Evolutionary conservation across 352 stramenopile genomes (phyloP), one percentile per base, ranked within the genome.

Genomic region (Globisporangium rhizosaccharum): DNA sequence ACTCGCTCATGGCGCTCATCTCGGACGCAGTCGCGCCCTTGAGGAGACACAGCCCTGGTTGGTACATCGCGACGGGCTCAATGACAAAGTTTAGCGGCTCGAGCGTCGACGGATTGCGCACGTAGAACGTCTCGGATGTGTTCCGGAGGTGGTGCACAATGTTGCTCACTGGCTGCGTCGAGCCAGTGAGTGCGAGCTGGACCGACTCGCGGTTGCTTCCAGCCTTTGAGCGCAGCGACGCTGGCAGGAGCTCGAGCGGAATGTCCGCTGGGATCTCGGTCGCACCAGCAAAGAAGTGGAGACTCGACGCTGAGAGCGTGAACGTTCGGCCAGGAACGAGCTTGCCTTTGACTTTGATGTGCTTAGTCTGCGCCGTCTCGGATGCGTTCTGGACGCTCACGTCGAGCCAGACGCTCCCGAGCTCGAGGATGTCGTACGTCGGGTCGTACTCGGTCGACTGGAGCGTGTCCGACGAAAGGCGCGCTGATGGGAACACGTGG

Each of bases 301-400:
- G 59, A 48, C 67, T 89, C 7, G 82, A 88, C 11, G 80, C 73
- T 20, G 86, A 96, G n/a, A 94, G 49, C 15, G 79, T 67, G 57
- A 96, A 93, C 18, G 86, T 93, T 61, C 82, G 81, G 41, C 86
- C 86, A n/a, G 84, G 84, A 12, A 90, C 55, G 8, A 94, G 65
- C 25, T 88, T 88, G 36, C 86, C 86, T 51, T 85, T 82, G 1
- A 96, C 74, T 20, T 77, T 51, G 44, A 94, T 72, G 48, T 92
- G 71, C 61, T 89, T 80, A 8, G 67, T 70, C 42, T 92, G 82
- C 0, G 82, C 71, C 30, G 82, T 76, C 57, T 90, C 68, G 17
- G 80, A 65, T n/a, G 76, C 72, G 51, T 86, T 81, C 26, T 76
- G 77, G 3, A 90, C 75, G 30, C 56, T 86, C 42, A 93, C 78